phyloP scores from a whole-genome alignment of 1,284 basidiomycete genomes.

The Fereydounia khargensis region DNA sequence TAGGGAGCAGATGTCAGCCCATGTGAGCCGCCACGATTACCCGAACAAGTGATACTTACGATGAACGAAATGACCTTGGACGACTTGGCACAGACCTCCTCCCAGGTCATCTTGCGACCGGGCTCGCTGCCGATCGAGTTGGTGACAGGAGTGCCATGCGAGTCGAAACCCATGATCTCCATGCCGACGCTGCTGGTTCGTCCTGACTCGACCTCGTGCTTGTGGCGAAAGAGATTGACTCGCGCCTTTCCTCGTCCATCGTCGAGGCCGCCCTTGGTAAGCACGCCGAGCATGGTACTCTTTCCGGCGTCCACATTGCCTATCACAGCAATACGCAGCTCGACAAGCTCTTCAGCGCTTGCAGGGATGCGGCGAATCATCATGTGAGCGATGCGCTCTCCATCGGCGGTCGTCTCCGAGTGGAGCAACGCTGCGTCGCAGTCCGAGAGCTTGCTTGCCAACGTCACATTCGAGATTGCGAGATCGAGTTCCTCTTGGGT shows the following conservation, averaged over 20 bases:
- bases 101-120: conserved; percentile 65
- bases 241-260: conserved; percentile 92
- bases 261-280: conserved; percentile 74
- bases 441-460: conserved; percentile 27
- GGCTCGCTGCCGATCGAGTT: conserved; percentile 25
- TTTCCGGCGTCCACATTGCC: conserved; percentile 87
- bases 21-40: too few species aligned
- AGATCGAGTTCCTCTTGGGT: conserved; percentile 28
- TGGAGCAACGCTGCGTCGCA: conserved; percentile 29
- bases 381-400: conserved; percentile 18
- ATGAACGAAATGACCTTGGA: conserved; percentile 95
- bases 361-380: conserved; percentile 41
- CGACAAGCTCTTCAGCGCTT: conserved; percentile 60
- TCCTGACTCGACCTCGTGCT: conserved; percentile 95
- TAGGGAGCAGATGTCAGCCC: too few species aligned
- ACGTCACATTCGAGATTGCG: conserved; percentile 25
- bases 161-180: conserved; percentile 67
- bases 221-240: conserved; percentile 89
- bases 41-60: conserved; percentile 58
- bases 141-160: conserved; percentile 36
- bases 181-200: conserved; percentile 91
- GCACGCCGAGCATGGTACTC: conserved; percentile 84
- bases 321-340: conserved; percentile 90
- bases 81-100: conserved; percentile 85
- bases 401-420: conserved; percentile 10